These are phyloP conservation scores for Tubosaeta brunneosetosa DNA, from an alignment of 768 basidiomycete genomes.

Conservation along the genomic window DNA sequence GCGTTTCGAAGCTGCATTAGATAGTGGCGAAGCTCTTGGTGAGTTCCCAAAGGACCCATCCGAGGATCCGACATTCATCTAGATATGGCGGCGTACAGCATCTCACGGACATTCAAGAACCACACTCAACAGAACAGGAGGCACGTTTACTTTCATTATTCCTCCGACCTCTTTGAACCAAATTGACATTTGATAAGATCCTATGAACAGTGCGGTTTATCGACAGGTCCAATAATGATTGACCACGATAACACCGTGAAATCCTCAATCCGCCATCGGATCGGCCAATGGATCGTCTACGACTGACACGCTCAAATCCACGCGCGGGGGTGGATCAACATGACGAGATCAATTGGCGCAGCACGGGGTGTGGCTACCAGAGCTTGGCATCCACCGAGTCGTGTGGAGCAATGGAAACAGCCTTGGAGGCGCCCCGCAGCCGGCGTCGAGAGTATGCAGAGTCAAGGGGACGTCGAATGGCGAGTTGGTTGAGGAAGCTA, in stretches of 20 bases:
- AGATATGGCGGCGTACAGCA: conserved; percentile 78
- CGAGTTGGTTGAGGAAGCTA: conserved; percentile 27
- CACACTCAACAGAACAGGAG: conserved; percentile 73
- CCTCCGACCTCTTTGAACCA: background rate
- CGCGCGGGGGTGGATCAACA: conserved; percentile 59
- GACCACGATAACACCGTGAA: conserved; percentile 84
- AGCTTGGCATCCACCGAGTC: conserved; percentile 76
- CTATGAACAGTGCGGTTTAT: conserved; percentile 63
- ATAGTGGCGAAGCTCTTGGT: conserved; percentile 31
- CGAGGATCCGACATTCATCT: conserved; percentile 60
- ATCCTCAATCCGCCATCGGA: conserved; percentile 73
- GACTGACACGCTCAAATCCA: conserved; percentile 65
- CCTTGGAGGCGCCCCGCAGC: conserved; percentile 47
- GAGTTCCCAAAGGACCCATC: conserved; percentile 30
- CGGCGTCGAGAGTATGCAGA: conserved; percentile 80
- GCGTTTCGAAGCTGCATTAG: conserved; percentile 39
- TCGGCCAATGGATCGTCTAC: conserved; percentile 78
- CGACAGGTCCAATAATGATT: conserved; percentile 67
- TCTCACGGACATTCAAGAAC: conserved; percentile 73
- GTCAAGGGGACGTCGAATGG: conserved; percentile 45
- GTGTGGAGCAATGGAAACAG: conserved; percentile 80
- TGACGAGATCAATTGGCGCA: conserved; percentile 9
- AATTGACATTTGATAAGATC: conserved; percentile 41
- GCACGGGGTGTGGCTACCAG: conserved; percentile 69
- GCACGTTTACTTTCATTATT: conserved; percentile 30